A percentile compares a stretch with the other conserved stretches of the same genome.
phyloP scores from a whole-genome alignment of 345 rosid genomes.

The Stellera chamaejasme region DNA sequence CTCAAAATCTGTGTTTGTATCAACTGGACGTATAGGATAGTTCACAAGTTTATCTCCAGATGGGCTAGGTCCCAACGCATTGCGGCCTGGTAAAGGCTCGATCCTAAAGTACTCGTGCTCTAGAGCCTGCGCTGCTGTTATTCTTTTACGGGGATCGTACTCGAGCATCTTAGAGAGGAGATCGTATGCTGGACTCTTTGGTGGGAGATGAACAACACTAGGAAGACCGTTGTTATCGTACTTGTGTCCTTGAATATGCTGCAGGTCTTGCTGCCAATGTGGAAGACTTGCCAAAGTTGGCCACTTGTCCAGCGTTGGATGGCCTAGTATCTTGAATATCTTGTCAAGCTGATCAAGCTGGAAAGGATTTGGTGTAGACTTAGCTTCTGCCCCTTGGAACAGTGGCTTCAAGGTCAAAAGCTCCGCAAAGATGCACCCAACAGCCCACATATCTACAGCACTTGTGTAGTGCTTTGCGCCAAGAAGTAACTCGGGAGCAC shows the following conservation, averaged over 20 bases:
- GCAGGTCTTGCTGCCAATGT: slow-evolving; percentile 71
- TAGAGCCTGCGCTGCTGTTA: slow-evolving; percentile 95
- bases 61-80: slow-evolving; percentile 71
- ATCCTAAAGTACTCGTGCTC: slow-evolving; percentile 85
- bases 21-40: slow-evolving; percentile 91
- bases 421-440: slow-evolving; percentile 98
- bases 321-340: slow-evolving; percentile 96
- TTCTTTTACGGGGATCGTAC: slow-evolving; percentile 83
- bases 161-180: slow-evolving; percentile 92
- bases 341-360: slow-evolving; percentile 97
- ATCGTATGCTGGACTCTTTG: slow-evolving; percentile 61
- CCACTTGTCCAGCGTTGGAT: slow-evolving; percentile 95
- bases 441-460: slow-evolving; percentile 99
- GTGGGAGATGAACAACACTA: slow-evolving; percentile 58
- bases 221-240: slow-evolving; percentile 64
- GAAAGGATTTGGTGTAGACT: slow-evolving; percentile 76
- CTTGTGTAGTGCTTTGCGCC: slow-evolving; percentile 98
- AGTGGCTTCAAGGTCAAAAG: slow-evolving; percentile 92
- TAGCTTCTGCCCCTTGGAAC: slow-evolving; percentile 95
- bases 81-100: slow-evolving; percentile 84
- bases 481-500: slow-evolving; percentile 96
- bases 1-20: slow-evolving; percentile 80
- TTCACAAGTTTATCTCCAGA: slow-evolving; percentile 78
- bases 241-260: slow-evolving; percentile 80
- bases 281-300: slow-evolving; percentile 78